phyloP scores from a whole-genome alignment of 331 rosid species.

The Malus hybrid region DNA sequence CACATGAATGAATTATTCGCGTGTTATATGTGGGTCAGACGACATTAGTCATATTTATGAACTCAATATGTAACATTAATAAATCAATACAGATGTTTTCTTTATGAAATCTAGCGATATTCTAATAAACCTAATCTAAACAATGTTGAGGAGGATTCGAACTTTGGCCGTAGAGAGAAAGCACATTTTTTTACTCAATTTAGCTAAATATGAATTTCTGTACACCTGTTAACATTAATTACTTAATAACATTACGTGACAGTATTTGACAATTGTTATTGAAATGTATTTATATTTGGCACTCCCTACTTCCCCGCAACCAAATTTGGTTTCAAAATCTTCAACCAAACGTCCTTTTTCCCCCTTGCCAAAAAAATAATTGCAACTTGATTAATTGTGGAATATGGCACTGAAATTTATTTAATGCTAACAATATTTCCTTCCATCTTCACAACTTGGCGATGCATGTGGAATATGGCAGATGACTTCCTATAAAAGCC shows the following conservation, averaged over 20 bases:
- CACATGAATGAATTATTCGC: too few relatives aligned
- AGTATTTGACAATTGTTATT: too few relatives aligned
- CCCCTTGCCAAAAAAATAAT: not conserved
- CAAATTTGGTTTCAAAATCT: not conserved
- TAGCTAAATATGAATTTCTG: not conserved
- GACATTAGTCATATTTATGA: not conserved
- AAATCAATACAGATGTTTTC: not conserved
- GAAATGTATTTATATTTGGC: not conserved
- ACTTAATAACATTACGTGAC: not conserved
- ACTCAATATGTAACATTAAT: too few relatives aligned
- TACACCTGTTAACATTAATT: not conserved
- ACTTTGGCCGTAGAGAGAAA: not conserved
- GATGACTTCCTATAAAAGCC: not conserved
- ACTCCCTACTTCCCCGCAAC: not conserved
- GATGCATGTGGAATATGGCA: constrained; percentile 3
- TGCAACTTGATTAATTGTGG: not conserved
- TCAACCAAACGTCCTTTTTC: not conserved
- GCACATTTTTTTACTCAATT: too few relatives aligned
- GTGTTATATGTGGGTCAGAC: too few relatives aligned
- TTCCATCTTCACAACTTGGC: not conserved
- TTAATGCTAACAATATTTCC: not conserved
- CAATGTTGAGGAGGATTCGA: not conserved
- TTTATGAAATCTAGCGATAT: too few relatives aligned
- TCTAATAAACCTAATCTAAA: not conserved
- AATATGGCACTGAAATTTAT: not conserved